A percentile compares a stretch with the other conserved stretches of the same genome.
phyloP scores from a whole-genome alignment of 352 stramenopile genomes.

The Phytopythium chamaehyphon region DNA sequence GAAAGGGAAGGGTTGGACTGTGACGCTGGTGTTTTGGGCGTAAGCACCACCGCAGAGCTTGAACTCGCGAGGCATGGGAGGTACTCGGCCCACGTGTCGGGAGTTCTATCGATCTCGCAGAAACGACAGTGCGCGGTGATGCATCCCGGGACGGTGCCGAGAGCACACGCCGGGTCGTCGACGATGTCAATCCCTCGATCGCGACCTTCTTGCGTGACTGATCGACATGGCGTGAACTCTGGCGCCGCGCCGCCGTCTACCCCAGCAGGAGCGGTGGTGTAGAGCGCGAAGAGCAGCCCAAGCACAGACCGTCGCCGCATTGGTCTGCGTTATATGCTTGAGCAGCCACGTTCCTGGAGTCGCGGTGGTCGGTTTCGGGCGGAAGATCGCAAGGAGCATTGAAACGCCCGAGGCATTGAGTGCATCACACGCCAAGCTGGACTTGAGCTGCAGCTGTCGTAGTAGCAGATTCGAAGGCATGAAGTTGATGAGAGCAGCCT shows the following conservation, averaged over 20 bases:
- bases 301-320: neutral
- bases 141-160: neutral
- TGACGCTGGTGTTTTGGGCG: neutral
- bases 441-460: too few species aligned
- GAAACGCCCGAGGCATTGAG: too few species aligned
- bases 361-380: too few species aligned
- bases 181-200: conserved; percentile 3
- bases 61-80: conserved; percentile 8
- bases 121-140: conserved; percentile 6
- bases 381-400: too few species aligned
- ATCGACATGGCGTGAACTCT: neutral
- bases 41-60: neutral
- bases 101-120: conserved; percentile 1
- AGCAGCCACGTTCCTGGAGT: too few species aligned
- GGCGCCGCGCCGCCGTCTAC: neutral
- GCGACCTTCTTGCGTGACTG: neutral
- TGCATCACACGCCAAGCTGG: too few species aligned
- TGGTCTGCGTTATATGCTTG: neutral
- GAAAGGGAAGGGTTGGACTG: neutral
- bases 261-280: neutral
- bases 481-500: too few species aligned
- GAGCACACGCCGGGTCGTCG: neutral
- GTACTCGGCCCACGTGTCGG: conserved; percentile 2
- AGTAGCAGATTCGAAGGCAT: too few species aligned
- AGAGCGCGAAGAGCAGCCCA: neutral